Conservation (phyloP, 2,329 filamentous ascomycete species). For the Pseudogymnoascus sp. region DNA sequence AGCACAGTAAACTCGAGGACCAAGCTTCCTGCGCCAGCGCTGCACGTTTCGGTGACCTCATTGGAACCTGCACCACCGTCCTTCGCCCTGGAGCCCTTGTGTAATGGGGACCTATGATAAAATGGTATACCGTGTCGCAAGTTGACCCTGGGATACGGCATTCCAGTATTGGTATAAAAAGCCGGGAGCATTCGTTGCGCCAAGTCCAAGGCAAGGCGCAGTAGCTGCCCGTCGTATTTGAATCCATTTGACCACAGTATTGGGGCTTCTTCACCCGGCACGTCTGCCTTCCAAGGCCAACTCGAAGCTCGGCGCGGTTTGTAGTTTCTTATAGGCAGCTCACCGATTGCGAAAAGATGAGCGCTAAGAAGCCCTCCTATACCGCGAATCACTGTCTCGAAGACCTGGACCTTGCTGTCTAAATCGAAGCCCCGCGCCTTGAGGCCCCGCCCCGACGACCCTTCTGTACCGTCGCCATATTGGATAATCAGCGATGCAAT, state of each 20-base stretch:
- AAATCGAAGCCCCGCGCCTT: conserved; percentile 79
- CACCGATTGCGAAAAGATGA: conserved; percentile 85
- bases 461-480: conserved; percentile 76
- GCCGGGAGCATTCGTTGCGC: conserved; percentile 78
- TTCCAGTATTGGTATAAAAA: conserved; percentile 81
- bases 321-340: conserved; percentile 79
- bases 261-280: conserved; percentile 38
- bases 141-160: conserved; percentile 93
- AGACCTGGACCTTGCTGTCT: conserved; percentile 97
- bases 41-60: conserved; percentile 94
- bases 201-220: conserved; percentile 82
- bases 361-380: conserved; percentile 85
- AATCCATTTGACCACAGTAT: conserved; percentile 71
- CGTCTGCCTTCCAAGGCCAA: conserved; percentile 20
- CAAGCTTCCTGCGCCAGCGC: conserved; percentile 89
- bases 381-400: conserved; percentile 93
- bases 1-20: conserved; percentile 89
- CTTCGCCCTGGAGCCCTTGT: conserved; percentile 43
- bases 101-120: conserved; percentile 76
- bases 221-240: conserved; percentile 77
- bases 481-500: conserved; percentile 66
- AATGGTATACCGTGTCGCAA: conserved; percentile 85
- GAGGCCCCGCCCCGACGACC: conserved; percentile 58
- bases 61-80: conserved; percentile 25
- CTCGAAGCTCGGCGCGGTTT: conserved; percentile 33